These are phyloP conservation scores for Effrenium voratum DNA, from an alignment of 73 alveolate species.

Conservation along the genomic window DNA sequence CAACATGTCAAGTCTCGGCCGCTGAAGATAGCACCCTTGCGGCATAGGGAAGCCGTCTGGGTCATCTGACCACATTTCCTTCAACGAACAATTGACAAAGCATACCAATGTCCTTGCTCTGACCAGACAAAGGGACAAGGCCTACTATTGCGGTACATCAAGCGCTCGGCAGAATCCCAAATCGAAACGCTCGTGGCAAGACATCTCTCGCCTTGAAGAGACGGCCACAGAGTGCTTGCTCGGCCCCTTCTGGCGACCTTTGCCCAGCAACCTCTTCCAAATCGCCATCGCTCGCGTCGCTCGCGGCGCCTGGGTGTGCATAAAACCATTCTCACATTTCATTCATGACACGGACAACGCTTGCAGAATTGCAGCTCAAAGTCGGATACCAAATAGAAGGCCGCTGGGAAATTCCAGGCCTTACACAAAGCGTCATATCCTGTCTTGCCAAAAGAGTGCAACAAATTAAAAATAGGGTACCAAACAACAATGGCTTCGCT, in stretches of 20 bases:
- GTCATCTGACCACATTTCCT: conserved; percentile 67
- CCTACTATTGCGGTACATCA: too few species aligned
- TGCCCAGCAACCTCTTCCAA: conserved; percentile 42
- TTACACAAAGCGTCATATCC: too few species aligned
- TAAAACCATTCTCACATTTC: background rate
- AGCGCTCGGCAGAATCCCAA: too few species aligned
- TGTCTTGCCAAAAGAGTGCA: too few species aligned
- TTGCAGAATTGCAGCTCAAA: background rate
- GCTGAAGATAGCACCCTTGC: conserved; percentile 56
- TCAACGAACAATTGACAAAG: too few species aligned
- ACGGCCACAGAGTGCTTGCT: conserved; percentile 56
- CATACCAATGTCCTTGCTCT: too few species aligned
- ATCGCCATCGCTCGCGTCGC: background rate
- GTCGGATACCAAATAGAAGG: background rate
- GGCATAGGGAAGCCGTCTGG: conserved; percentile 82
- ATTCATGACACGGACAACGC: background rate
- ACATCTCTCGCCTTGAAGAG: conserved; percentile 37
- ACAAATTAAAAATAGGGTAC: too few species aligned
- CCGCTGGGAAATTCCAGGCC: conserved; percentile 57
- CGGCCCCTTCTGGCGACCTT: conserved; percentile 20
- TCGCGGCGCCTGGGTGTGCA: background rate
- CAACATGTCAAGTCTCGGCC: conserved; percentile 22
- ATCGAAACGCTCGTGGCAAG: too few species aligned
- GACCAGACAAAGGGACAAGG: too few species aligned
- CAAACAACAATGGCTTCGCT: too few species aligned